Conservation (phyloP, 2,329 filamentous ascomycete species). For the Aspergillus sp. region DNA sequence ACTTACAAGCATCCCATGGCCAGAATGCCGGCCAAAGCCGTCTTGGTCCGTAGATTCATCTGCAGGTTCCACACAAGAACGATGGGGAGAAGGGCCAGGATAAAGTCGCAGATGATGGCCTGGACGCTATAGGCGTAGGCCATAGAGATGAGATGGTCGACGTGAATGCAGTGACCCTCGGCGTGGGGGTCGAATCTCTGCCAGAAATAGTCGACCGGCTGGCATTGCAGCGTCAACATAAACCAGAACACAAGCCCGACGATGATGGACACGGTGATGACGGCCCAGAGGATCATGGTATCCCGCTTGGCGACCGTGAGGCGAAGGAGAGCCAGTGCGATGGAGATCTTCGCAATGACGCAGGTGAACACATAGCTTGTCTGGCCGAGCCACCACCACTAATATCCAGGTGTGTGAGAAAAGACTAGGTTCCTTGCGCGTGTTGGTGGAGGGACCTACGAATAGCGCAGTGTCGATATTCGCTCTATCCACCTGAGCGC, state of each 20-base stretch:
- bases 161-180: conserved; percentile 33
- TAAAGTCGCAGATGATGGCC: conserved; percentile 42
- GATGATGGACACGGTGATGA: conserved; percentile 39
- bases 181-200: conserved; percentile 16
- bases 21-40: conserved; percentile 45
- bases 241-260: conserved; percentile 43
- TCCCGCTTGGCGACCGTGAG: conserved; percentile 41
- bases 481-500: conserved; percentile 7
- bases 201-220: conserved; percentile 46
- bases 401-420: conserved; percentile 3
- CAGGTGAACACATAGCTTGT: conserved; percentile 44
- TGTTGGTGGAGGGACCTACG: conserved; percentile 14
- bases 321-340: conserved; percentile 46
- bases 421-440: neutral
- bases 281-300: conserved; percentile 35
- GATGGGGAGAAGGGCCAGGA: conserved; percentile 44
- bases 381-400: conserved; percentile 49
- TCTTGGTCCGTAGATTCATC: conserved; percentile 45
- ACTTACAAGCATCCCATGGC: conserved; percentile 46
- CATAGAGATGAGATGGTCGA: conserved; percentile 42
- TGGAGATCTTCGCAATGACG: conserved; percentile 42
- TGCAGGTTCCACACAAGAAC: conserved; percentile 48
- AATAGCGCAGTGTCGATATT: conserved; percentile 24
- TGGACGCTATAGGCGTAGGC: conserved; percentile 45
- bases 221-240: conserved; percentile 45